Evolutionary conservation across 768 basidiomycete species (phyloP).

Genomic region (Daedaleopsis nitida): DNA sequence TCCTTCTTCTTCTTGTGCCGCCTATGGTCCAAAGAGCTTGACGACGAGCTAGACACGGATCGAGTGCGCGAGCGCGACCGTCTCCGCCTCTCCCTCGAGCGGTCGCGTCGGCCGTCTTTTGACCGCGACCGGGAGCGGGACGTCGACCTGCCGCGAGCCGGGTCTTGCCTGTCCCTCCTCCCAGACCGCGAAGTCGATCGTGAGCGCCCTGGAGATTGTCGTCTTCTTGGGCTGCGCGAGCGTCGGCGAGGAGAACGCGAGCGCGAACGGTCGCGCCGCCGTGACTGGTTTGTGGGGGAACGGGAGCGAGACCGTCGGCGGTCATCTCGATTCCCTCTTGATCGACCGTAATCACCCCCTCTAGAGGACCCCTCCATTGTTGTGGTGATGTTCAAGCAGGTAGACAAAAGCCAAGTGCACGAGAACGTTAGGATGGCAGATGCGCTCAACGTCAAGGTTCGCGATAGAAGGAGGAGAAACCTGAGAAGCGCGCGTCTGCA

Average conservation of each 20-base stretch:
- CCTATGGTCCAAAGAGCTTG: conserved; percentile 27
- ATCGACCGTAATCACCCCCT: too few relatives aligned
- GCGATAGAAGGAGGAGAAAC: too few relatives aligned
- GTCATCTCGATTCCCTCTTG: not conserved
- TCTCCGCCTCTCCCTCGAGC: conserved; percentile 32
- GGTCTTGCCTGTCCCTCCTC: not conserved
- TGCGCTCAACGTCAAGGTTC: too few relatives aligned
- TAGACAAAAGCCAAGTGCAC: too few relatives aligned
- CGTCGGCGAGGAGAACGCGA: conserved; percentile 14
- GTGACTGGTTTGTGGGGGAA: conserved; percentile 1
- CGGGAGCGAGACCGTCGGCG: conserved; percentile 1
- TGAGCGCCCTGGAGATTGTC: not conserved
- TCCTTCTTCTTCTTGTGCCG: conserved; percentile 45
- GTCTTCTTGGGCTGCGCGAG: conserved; percentile 1
- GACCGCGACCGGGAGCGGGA: conserved; percentile 15
- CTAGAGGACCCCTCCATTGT: too few relatives aligned
- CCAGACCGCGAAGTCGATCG: conserved; percentile 1
- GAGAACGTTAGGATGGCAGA: too few relatives aligned
- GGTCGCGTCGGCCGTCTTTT: conserved; percentile 13
- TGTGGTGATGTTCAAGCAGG: too few relatives aligned
- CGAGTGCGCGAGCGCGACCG: conserved; percentile 37
- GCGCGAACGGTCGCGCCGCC: conserved; percentile 7
- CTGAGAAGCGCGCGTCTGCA: too few relatives aligned
- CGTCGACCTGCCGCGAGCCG: not conserved
- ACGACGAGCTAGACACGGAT: conserved; percentile 40